Evolutionary conservation across 306 rosid species (phyloP), one percentile per base, ranked within the genome.

Genomic region (Vicia villosa): DNA sequence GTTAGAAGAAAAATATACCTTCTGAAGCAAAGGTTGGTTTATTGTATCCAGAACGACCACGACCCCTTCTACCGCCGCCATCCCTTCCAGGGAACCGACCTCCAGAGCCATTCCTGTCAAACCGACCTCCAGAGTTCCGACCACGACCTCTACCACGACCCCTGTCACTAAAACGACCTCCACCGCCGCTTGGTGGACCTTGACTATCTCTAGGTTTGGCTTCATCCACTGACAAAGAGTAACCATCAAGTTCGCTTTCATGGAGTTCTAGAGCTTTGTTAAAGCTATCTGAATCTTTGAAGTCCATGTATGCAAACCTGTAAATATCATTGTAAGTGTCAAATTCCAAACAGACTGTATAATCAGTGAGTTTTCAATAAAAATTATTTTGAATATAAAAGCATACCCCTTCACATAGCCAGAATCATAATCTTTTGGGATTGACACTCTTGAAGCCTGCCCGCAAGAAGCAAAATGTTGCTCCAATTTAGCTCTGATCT

Each of bases 241-340:
- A 5, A 2, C 82, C 87, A 0, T 83, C 87, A 24, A 86, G 77
- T 0, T 93, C 88, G 43, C 68, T 5, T 21, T 79, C 84, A 74
- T 86, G 58, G 22, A 88, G 80, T 65, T 84, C 96, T 0, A 94
- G 57, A 5, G 99, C 99, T 56, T 82, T 77, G 56, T 37, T 66
- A 21, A 86, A 10, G 57, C 78, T 10, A 22, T 66, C 75, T 1
- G 16, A 14, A 47, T 83, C 89, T 4, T 16, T 5, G 42, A 94
- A 94, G 85, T 94, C 99, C 72, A 94, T 1, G 77, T 91, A 94
- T 2, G 99, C 97, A 73, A 80, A 68, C 69, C 97, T 94, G 75
- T 42, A 54, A 58, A 28, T 2, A 45, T 11, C n/a, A 10, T 37
- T 10, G 12, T n/a, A 5, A 8, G 30, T 34, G 45, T 43, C 21